Evolutionary conservation across 2,329 filamentous ascomycete species (phyloP), one percentile per base, ranked within the genome.

Genomic region (Xylariales sp.): DNA sequence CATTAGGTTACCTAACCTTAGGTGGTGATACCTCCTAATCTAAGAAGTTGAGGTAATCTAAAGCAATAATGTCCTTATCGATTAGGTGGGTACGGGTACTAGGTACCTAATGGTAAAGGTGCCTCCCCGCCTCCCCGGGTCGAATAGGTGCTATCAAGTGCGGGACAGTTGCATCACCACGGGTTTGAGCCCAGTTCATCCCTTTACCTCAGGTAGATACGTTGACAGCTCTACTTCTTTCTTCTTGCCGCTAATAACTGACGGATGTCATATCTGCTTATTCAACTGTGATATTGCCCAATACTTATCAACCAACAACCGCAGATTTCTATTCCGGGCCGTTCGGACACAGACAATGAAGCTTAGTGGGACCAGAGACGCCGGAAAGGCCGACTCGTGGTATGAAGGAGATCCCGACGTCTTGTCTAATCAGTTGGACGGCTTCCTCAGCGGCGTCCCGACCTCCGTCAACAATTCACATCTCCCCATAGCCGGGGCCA

Each of bases 341-440:
- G 41, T n/a, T 28, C 8, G 18, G 34, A 16, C 36, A 73, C 18
- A 34, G 79, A 73, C 18, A 34, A 80, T 79, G 78, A 71, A 68
- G 63, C 74, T 73, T 45, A 75, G 69, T 59, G 78, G 78, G 49
- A 80, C 75, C 3, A 80, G 85, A 62, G 80, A 82, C 52, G 90
- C 93, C 23, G 89, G 85, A 64, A 96, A 98, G 79, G 94, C 95
- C 28, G 92, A 93, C 46, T 91, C 89, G 18, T 99, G 96, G 96
- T 99, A 99, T 78, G 85, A 89, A 6, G 85, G 85, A 56, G 84
- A 89, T 67, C 81, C 85, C 5, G 77, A 79, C 1, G 79, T 80
- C n/a, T 87, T 98, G 58, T 86, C 86, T 3, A 75, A 77, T 6
- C 86, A 97, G 81, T 90, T 99, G 5, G 89, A 96, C 65, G 80